These are phyloP conservation scores for Amaranthus hypochondriacus DNA, from an alignment of 148 eudicot genomes.

Conservation along the genomic window DNA sequence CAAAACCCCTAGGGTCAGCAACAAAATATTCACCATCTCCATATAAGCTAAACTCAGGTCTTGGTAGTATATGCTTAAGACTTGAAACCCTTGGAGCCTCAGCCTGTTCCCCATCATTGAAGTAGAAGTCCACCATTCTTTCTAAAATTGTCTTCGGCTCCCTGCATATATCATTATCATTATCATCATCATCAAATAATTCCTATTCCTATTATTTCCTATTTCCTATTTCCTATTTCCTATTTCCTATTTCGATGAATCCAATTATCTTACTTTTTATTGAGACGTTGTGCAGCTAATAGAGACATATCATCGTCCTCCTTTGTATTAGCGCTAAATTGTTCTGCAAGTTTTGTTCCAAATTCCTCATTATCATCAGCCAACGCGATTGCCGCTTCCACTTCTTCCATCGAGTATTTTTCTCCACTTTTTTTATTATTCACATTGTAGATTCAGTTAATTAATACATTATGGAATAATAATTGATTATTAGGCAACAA, in stretches of 20 bases:
- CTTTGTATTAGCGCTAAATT: background rate
- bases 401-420: background rate
- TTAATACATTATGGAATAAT: no score
- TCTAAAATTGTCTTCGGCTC: constrained; percentile 22
- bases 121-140: constrained; percentile 16
- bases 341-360: background rate
- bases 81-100: constrained; percentile 28
- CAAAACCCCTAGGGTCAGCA: constrained; percentile 27
- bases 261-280: background rate
- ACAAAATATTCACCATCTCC: constrained; percentile 23
- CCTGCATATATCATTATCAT: constrained; percentile 1
- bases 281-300: constrained; percentile 13
- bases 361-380: background rate
- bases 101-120: constrained; percentile 23
- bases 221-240: background rate
- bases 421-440: constrained; percentile 13
- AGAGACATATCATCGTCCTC: constrained; percentile 23
- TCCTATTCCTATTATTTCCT: background rate
- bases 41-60: background rate
- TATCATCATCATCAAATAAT: background rate
- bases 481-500: no score
- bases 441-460: no score
- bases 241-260: no score
- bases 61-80: constrained; percentile 20
- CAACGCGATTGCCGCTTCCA: constrained; percentile 4